Percentiles rank a stretch among this genome's conserved stretches.
phyloP scores from a whole-genome alignment of 768 basidiomycete genomes.

The Rhodotorula babjevae region DNA sequence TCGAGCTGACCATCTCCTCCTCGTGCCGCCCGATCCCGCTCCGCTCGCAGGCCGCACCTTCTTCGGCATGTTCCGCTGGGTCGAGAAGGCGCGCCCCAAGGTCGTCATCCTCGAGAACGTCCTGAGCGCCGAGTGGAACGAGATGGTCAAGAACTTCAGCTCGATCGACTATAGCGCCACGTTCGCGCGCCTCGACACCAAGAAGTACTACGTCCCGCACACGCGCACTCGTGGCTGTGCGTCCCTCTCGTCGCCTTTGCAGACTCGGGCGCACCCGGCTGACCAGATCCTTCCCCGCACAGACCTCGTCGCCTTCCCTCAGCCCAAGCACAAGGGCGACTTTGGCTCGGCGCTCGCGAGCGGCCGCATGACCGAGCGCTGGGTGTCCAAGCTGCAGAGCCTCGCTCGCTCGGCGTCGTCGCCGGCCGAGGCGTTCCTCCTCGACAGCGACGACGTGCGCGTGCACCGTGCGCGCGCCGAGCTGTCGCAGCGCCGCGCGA shows the following conservation, averaged over 20 bases:
- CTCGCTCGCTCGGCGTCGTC: slow-evolving; percentile 79
- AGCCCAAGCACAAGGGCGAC: slow-evolving; percentile 46
- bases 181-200: slow-evolving; percentile 65
- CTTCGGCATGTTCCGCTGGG: slow-evolving; percentile 90
- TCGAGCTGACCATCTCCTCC: neutral
- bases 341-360: neutral
- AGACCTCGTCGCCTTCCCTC: slow-evolving; percentile 70
- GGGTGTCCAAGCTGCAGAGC: slow-evolving; percentile 58
- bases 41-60: slow-evolving; percentile 64
- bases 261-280: too few relatives aligned
- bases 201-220: slow-evolving; percentile 83
- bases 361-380: slow-evolving; percentile 49
- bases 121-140: slow-evolving; percentile 78
- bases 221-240: slow-evolving; percentile 76
- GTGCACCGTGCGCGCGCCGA: slow-evolving; percentile 76
- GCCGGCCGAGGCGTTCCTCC: slow-evolving; percentile 83
- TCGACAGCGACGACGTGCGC: slow-evolving; percentile 82
- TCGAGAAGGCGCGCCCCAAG: slow-evolving; percentile 75
- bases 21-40: too few relatives aligned
- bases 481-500: slow-evolving; percentile 50
- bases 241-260: neutral
- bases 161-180: slow-evolving; percentile 69
- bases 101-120: slow-evolving; percentile 95
- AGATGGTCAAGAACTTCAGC: slow-evolving; percentile 70
- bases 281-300: neutral